These are phyloP conservation scores for Botrytis elliptica DNA, from an alignment of 2,329 filamentous ascomycete genomes.

Conservation along the genomic window DNA sequence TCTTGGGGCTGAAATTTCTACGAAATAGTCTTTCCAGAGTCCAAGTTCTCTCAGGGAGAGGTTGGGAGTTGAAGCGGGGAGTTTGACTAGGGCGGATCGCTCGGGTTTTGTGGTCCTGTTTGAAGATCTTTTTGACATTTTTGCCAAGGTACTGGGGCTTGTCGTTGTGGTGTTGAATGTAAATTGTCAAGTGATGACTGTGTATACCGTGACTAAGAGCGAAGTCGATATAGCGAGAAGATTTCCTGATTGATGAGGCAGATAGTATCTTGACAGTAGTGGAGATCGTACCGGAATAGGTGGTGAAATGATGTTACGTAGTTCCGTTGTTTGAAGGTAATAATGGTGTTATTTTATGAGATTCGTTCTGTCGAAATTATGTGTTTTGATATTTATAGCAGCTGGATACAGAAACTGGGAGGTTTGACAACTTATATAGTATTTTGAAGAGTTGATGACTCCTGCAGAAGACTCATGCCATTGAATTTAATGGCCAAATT, in stretches of 20 bases:
- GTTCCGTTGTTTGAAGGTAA: neutral
- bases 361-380: neutral
- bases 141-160: fast-evolving
- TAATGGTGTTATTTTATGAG: neutral
- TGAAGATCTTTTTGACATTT: neutral
- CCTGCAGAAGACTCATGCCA: neutral
- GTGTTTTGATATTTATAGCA: neutral
- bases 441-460: neutral
- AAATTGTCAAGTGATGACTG: neutral
- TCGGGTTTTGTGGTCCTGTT: neutral
- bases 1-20: neutral
- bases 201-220: neutral
- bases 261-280: neutral
- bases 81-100: neutral
- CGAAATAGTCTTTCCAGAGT: neutral
- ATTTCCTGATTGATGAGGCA: too few relatives aligned
- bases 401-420: neutral
- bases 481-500: neutral
- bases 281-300: fast-evolving
- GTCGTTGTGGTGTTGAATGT: neutral
- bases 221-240: neutral
- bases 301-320: neutral
- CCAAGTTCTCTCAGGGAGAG: neutral
- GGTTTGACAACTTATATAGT: neutral
- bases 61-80: neutral